Evolutionary conservation across 129 eudicot genomes (phyloP).

Genomic region (Gnaphalium uliginosum): DNA sequence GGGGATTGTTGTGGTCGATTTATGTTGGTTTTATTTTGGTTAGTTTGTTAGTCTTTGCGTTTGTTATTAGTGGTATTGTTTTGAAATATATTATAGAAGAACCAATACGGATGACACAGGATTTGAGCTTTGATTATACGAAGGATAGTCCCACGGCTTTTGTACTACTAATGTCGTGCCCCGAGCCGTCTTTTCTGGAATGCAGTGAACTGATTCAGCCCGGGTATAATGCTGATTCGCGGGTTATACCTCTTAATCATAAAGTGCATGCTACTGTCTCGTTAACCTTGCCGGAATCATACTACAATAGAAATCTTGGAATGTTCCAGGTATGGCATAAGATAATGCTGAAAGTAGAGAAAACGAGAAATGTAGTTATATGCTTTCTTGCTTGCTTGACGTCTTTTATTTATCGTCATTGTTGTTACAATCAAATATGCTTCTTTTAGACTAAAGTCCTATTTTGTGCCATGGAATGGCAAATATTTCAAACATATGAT

Average conservation of each 20-base stretch:
- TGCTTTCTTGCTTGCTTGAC: background rate
- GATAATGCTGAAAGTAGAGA: background rate
- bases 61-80: slow-evolving; percentile 62
- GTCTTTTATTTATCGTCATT: background rate
- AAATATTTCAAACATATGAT: no score
- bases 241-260: slow-evolving; percentile 55
- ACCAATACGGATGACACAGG: slow-evolving; percentile 51
- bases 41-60: slow-evolving; percentile 53
- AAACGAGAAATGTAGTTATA: background rate
- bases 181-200: slow-evolving; percentile 30
- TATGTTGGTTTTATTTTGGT: slow-evolving; percentile 62
- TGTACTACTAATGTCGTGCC: slow-evolving; percentile 56
- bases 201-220: slow-evolving; percentile 28
- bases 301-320: slow-evolving; percentile 83
- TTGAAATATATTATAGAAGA: slow-evolving; percentile 58
- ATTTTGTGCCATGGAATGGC: no score
- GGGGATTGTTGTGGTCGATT: slow-evolving; percentile 79
- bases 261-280: slow-evolving; percentile 61
- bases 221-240: slow-evolving; percentile 29
- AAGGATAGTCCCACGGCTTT: slow-evolving; percentile 72
- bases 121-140: slow-evolving; percentile 71
- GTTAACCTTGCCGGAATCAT: slow-evolving; percentile 70
- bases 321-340: slow-evolving; percentile 65
- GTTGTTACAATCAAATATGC: background rate
- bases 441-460: background rate